A percentile compares a stretch with the other conserved stretches of the same genome.
phyloP scores from a whole-genome alignment of 495 filamentous ascomycete species.

The Pyrenula aspistea region DNA sequence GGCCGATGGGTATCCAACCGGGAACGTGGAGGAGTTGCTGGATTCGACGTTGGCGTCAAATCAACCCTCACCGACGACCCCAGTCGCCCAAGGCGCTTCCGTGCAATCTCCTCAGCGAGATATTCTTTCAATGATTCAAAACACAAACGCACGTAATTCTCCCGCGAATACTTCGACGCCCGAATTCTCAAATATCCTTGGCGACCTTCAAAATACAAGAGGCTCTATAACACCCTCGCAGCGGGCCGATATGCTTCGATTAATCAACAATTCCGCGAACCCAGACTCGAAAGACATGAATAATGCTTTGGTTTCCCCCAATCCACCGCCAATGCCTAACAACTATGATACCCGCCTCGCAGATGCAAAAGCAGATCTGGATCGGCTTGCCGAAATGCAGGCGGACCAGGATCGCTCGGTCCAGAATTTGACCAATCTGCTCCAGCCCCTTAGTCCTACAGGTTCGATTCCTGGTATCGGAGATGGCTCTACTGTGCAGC shows the following conservation, averaged over 20 bases:
- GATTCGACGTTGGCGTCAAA: conserved; percentile 20
- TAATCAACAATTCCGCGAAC: conserved; percentile 49
- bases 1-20: neutral
- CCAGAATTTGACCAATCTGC: conserved; percentile 51
- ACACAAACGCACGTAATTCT: conserved; percentile 54
- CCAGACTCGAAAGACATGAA: conserved; percentile 18
- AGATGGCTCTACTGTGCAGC: conserved; percentile 26
- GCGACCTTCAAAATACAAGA: conserved; percentile 52
- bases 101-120: conserved; percentile 39
- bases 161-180: conserved; percentile 30
- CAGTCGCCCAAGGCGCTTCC: conserved; percentile 14
- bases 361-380: conserved; percentile 58
- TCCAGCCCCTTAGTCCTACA: conserved; percentile 68
- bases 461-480: conserved; percentile 68
- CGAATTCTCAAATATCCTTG: conserved; percentile 68
- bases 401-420: conserved; percentile 60
- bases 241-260: conserved; percentile 64
- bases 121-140: conserved; percentile 82
- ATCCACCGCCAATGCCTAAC: conserved; percentile 45
- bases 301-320: conserved; percentile 49
- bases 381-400: conserved; percentile 60
- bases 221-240: conserved; percentile 64
- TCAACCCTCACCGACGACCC: conserved; percentile 5
- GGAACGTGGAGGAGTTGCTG: conserved; percentile 33
- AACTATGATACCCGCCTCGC: conserved; percentile 39